Evolutionary conservation across 768 basidiomycete genomes (phyloP).

Genomic region (Clavulina sp.): DNA sequence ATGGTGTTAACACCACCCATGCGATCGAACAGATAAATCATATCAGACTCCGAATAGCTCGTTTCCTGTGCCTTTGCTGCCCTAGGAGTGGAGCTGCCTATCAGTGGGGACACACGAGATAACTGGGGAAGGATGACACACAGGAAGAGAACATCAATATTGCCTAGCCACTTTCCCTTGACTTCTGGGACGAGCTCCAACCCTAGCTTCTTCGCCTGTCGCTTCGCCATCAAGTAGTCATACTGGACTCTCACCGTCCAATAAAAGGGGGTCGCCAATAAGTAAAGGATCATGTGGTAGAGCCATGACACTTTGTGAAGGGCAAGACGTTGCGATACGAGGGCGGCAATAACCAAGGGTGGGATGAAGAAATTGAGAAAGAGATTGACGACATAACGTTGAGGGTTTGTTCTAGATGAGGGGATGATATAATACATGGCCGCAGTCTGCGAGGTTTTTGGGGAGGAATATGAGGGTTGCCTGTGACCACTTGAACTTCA

Average conservation of each 20-base stretch:
- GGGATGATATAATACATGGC: too few relatives aligned
- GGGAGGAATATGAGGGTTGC: too few relatives aligned
- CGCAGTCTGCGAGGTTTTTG: too few relatives aligned
- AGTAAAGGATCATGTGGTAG: not conserved
- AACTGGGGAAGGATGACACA: constrained; percentile 28
- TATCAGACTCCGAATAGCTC: too few relatives aligned
- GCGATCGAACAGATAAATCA: not conserved
- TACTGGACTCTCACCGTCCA: not conserved
- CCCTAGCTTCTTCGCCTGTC: constrained; percentile 5
- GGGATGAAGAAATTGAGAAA: not conserved
- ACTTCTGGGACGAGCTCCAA: constrained; percentile 39
- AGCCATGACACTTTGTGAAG: not conserved
- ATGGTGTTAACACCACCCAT: not conserved
- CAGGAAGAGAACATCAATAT: constrained; percentile 46
- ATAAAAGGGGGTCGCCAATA: not conserved
- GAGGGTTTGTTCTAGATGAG: too few relatives aligned
- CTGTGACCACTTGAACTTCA: too few relatives aligned
- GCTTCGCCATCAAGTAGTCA: not conserved
- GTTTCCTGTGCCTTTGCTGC: too few relatives aligned
- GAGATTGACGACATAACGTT: not conserved
- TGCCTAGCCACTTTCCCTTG: constrained; percentile 60
- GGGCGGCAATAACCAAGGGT: not conserved
- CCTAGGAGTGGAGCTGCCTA: too few relatives aligned
- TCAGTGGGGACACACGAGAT: too few relatives aligned
- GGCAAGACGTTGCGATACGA: not conserved